Evolutionary conservation across 2,329 filamentous ascomycete species (phyloP).

Genomic region (Lachnellula suecica): DNA sequence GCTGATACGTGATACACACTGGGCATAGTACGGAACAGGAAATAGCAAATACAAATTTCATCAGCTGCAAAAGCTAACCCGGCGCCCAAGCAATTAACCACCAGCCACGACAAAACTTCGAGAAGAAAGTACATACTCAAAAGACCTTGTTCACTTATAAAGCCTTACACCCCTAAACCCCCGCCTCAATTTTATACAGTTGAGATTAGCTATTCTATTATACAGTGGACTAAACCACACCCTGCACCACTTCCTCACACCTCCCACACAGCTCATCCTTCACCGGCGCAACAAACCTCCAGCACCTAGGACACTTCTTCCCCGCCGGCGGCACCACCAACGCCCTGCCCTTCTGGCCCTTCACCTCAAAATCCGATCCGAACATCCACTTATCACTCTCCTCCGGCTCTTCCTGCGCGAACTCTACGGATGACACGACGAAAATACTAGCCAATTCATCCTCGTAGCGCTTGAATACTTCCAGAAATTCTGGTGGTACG

Average conservation of each 20-base stretch:
- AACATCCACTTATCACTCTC: constrained; percentile 42
- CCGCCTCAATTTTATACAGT: too few species aligned
- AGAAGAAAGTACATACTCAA: too few species aligned
- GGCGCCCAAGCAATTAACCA: too few species aligned
- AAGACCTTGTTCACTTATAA: too few species aligned
- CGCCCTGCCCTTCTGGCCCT: constrained; percentile 19
- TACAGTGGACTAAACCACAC: background rate
- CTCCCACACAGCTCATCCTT: constrained; percentile 68
- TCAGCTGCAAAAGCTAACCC: too few species aligned
- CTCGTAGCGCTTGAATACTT: constrained; percentile 29
- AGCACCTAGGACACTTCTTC: constrained; percentile 83
- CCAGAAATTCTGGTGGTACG: constrained; percentile 36
- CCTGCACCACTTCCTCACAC: constrained; percentile 65
- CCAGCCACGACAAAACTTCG: too few species aligned
- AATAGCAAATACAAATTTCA: too few species aligned
- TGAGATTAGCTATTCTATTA: background rate
- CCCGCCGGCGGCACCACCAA: constrained; percentile 43
- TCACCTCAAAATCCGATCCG: background rate
- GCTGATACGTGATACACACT: too few species aligned
- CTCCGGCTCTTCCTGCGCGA: constrained; percentile 37
- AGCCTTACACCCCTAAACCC: background rate
- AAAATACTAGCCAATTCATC: constrained; percentile 56
- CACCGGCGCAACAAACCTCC: constrained; percentile 75
- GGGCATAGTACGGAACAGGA: too few species aligned
- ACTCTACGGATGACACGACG: constrained; percentile 64